Evolutionary conservation across 106 monocot species (phyloP).

Genomic region (Allium sativum): DNA sequence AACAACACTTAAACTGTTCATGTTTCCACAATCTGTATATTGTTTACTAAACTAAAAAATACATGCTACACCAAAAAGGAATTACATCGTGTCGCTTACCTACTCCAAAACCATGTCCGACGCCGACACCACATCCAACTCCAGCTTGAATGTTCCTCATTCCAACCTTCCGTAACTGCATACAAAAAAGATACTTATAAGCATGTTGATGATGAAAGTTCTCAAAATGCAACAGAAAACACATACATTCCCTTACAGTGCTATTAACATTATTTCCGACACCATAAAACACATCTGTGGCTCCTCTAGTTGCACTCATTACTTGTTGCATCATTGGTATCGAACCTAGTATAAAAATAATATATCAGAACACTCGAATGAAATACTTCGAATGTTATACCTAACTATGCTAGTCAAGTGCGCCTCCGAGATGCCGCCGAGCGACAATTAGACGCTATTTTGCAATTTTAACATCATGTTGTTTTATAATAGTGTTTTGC

Average conservation of each 20-base stretch:
- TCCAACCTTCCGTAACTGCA: slow-evolving; percentile 55
- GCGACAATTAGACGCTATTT: no score
- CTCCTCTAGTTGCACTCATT: slow-evolving; percentile 75
- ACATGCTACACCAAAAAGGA: not conserved
- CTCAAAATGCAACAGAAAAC: not conserved
- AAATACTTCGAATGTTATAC: no score
- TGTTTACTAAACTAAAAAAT: no score
- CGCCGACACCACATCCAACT: slow-evolving; percentile 81
- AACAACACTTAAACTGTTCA: no score
- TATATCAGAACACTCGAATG: not conserved
- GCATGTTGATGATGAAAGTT: not conserved
- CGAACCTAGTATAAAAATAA: slow-evolving; percentile 37
- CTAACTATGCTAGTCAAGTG: no score
- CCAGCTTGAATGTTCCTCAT: slow-evolving; percentile 77
- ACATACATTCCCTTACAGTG: slow-evolving; percentile 33
- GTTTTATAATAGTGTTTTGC: no score
- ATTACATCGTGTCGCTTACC: slow-evolving; percentile 28
- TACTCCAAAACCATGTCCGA: slow-evolving; percentile 82
- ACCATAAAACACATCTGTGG: slow-evolving; percentile 82
- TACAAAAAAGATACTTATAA: slow-evolving; percentile 2
- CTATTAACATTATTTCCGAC: slow-evolving; percentile 61
- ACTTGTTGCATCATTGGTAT: slow-evolving; percentile 82
- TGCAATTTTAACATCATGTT: no score
- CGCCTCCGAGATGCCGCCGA: no score
- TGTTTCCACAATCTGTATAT: no score